Percentiles rank a stretch among this genome's conserved stretches.
These are phyloP conservation scores for Cymbopogon flexuosus DNA, from an alignment of 202 grass and related monocot genomes.

Conservation along the genomic window DNA sequence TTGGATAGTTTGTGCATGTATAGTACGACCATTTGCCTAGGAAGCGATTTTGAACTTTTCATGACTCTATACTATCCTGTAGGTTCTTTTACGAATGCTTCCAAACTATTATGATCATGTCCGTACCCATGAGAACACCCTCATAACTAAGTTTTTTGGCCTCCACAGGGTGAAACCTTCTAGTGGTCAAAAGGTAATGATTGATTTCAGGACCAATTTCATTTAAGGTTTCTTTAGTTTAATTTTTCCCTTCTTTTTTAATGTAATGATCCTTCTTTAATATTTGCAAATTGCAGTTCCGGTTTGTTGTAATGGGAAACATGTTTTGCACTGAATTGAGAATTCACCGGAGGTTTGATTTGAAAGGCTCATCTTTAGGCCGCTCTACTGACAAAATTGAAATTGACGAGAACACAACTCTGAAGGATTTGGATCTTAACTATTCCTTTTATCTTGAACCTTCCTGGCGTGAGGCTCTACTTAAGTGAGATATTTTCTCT, in stretches of 20 bases:
- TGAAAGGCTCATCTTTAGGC: conserved; percentile 95
- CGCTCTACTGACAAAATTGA: conserved; percentile 84
- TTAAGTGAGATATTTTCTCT: conserved; percentile 56
- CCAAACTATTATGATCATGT: conserved; percentile 95
- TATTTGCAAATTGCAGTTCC: conserved; percentile 64
- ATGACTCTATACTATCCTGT: conserved; percentile 12
- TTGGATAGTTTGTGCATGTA: not conserved
- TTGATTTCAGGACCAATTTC: conserved; percentile 8
- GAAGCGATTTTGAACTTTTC: not conserved
- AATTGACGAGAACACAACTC: conserved; percentile 94
- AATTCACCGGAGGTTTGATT: conserved; percentile 91
- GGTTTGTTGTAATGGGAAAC: conserved; percentile 97
- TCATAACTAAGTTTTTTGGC: conserved; percentile 99
- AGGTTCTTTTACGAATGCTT: conserved; percentile 97
- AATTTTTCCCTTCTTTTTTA: not conserved
- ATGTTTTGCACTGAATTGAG: conserved; percentile 98
- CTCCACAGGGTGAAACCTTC: conserved; percentile 97
- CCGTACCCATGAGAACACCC: conserved; percentile 90
- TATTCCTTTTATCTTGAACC: conserved; percentile 96
- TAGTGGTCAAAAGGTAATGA: conserved; percentile 90
- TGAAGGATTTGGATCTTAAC: conserved; percentile 94
- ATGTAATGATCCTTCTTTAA: not conserved
- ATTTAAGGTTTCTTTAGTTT: conserved; percentile 15
- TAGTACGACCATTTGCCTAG: not conserved
- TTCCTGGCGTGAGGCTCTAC: conserved; percentile 88